A percentile compares a stretch with the other conserved stretches of the same genome.
phyloP scores from a whole-genome alignment of 345 rosid genomes.

The Populus nigra region DNA sequence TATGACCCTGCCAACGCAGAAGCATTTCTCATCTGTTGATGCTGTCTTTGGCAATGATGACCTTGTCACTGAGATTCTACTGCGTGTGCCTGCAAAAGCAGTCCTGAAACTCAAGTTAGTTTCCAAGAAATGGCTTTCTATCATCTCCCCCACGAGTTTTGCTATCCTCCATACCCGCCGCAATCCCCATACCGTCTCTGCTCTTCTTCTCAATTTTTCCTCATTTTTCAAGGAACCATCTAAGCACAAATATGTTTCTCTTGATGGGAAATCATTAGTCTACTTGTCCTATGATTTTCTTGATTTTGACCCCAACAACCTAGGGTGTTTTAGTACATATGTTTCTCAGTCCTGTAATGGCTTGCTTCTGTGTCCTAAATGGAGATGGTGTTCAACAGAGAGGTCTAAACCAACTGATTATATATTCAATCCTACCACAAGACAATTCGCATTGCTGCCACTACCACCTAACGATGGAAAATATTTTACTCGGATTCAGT shows the following conservation, averaged over 20 bases:
- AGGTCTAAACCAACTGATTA: not conserved
- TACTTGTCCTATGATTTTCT: not conserved
- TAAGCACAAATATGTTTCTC: slow-evolving; percentile 2
- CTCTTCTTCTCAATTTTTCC: not conserved
- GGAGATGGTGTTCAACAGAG: not conserved
- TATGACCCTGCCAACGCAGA: not conserved
- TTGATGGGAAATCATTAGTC: not conserved
- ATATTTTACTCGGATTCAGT: not conserved
- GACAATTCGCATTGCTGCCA: slow-evolving; percentile 4
- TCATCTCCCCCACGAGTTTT: slow-evolving; percentile 11
- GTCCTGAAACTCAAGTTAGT: slow-evolving; percentile 7
- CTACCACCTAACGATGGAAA: not conserved
- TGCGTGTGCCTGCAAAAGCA: slow-evolving; percentile 8
- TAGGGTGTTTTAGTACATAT: not conserved
- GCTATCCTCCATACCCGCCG: not conserved
- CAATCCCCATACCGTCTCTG: slow-evolving; percentile 1
- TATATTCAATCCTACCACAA: slow-evolving; percentile 28
- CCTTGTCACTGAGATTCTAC: slow-evolving; percentile 3
- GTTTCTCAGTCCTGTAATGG: slow-evolving; percentile 9
- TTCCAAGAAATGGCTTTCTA: slow-evolving; percentile 20
- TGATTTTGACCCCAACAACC: not conserved
- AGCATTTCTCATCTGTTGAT: not conserved
- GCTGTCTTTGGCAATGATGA: not conserved
- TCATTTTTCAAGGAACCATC: not conserved
- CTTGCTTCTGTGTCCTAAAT: slow-evolving; percentile 10